A percentile compares a stretch with the other conserved stretches of the same genome.
Evolutionary conservation across 2,329 filamentous ascomycete species (phyloP).

Genomic region (Botryotinia calthae): DNA sequence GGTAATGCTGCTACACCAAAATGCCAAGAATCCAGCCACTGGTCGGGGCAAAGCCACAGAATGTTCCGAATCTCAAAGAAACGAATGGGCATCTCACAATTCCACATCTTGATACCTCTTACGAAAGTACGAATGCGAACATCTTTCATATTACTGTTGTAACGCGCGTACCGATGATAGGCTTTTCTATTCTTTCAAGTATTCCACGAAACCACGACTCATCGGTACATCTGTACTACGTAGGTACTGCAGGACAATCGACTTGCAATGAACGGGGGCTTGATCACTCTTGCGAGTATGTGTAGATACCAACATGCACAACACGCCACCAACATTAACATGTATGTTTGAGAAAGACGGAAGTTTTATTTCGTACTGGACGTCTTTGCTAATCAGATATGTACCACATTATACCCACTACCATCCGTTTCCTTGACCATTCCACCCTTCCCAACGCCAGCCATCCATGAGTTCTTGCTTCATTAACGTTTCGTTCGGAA

Average conservation of each 20-base stretch:
- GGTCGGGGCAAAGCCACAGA: slow-evolving; percentile 10
- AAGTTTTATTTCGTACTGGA: background rate
- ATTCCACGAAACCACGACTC: background rate
- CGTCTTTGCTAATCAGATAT: slow-evolving; percentile 11
- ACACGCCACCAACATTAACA: background rate
- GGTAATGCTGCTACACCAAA: background rate
- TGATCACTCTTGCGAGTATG: background rate
- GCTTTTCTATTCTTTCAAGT: background rate
- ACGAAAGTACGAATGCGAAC: background rate
- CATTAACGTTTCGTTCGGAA: slow-evolving; percentile 2
- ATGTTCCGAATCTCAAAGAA: slow-evolving; percentile 12
- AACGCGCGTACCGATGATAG: background rate
- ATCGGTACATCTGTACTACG: background rate
- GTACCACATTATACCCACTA: background rate
- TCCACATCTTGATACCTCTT: background rate
- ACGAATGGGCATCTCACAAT: slow-evolving; percentile 3
- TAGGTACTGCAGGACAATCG: background rate
- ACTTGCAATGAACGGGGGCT: background rate
- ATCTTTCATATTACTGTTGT: slow-evolving; percentile 1
- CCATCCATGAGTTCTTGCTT: slow-evolving; percentile 2
- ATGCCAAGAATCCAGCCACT: slow-evolving; percentile 12
- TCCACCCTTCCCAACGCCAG: slow-evolving; percentile 5
- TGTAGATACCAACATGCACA: background rate
- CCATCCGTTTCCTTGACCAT: background rate
- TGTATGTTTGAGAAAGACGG: background rate